Evolutionary conservation across 345 rosid species (phyloP), one percentile per base, ranked within the genome.

Genomic region (Acer campestre): DNA sequence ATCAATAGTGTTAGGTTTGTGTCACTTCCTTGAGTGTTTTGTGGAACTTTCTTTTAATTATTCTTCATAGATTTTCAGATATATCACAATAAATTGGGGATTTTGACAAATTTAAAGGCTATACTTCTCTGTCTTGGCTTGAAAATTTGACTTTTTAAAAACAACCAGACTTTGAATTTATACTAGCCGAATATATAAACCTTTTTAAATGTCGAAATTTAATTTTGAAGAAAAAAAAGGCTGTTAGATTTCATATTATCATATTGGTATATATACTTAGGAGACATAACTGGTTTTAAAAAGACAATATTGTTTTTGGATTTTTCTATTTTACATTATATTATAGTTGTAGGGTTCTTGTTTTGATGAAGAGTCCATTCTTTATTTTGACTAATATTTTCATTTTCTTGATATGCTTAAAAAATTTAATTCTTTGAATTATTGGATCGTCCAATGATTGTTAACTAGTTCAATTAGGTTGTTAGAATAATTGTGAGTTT

Each of bases 1-100:
- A 14, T 31, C 59, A 46, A 70, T 66, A 16, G 31, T 10, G 80
- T 61, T 82, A 62, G 82, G 82, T 82, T 71, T 75, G 77, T 6
- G 76, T 79, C 76, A 79, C 53, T 61, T 73, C 73, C 61, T 18
- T 18, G 14, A 49, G 78, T 22, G 38, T 61, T 73, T 71, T 31
- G 35, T 17, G 58, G 58, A 10, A 22, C 67, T 38, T 65, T 65
- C 10, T 25, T 65, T 65, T 65, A 25, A 35, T 29, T 27, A 25
- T 8, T 65, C 1, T 66, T 66, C 11, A 31, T 38, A 38, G 16
- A 17, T 66, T 66, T 27, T 3, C 10, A 10, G n/a, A 38, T 66
- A 51, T 4, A 53, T 4, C 18, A 14, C 55, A 14, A 49, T 58
- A 20, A 38, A 35, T 23, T 18, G 55, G 3, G 27, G 10, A 55